Percentiles rank a stretch among this genome's conserved stretches.
Conservation (phyloP, 768 basidiomycete species). For the Macrolepiota fuliginosa region DNA sequence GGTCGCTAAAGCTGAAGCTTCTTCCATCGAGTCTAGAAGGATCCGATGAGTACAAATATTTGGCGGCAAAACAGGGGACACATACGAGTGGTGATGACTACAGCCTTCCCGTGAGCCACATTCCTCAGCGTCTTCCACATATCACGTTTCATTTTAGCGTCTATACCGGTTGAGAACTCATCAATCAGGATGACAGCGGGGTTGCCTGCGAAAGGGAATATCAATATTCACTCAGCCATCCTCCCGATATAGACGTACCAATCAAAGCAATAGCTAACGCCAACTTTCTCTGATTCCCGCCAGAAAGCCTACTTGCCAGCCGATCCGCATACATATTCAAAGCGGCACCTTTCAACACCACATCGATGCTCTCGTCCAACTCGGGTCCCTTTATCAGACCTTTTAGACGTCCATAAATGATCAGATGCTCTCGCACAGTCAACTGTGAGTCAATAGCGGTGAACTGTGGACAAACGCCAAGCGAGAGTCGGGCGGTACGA, state of each 20-base stretch:
- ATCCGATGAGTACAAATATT: neutral
- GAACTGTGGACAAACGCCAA: slow-evolving; percentile 85
- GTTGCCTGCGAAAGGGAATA: slow-evolving; percentile 46
- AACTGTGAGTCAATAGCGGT: slow-evolving; percentile 79
- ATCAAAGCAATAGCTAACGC: slow-evolving; percentile 73
- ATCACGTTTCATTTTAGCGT: slow-evolving; percentile 80
- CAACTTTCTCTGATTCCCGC: slow-evolving; percentile 78
- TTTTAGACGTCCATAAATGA: slow-evolving; percentile 71
- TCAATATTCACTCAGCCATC: neutral
- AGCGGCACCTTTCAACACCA: slow-evolving; percentile 57
- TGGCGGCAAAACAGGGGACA: slow-evolving; percentile 13
- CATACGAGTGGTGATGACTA: slow-evolving; percentile 71
- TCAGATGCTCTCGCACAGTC: slow-evolving; percentile 74
- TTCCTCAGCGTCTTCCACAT: slow-evolving; percentile 76
- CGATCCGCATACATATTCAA: slow-evolving; percentile 62
- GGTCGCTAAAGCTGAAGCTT: slow-evolving; percentile 73
- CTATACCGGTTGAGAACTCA: slow-evolving; percentile 81
- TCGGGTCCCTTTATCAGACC: slow-evolving; percentile 53
- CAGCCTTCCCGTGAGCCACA: slow-evolving; percentile 65
- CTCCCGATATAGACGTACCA: slow-evolving; percentile 5
- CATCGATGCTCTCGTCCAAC: slow-evolving; percentile 50
- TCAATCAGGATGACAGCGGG: slow-evolving; percentile 78
- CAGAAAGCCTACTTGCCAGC: slow-evolving; percentile 70
- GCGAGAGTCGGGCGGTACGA: slow-evolving; percentile 57
- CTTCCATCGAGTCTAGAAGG: slow-evolving; percentile 73